Evolutionary conservation across 208 protist species (phyloP).

Genomic region (Leishmania tropica): DNA sequence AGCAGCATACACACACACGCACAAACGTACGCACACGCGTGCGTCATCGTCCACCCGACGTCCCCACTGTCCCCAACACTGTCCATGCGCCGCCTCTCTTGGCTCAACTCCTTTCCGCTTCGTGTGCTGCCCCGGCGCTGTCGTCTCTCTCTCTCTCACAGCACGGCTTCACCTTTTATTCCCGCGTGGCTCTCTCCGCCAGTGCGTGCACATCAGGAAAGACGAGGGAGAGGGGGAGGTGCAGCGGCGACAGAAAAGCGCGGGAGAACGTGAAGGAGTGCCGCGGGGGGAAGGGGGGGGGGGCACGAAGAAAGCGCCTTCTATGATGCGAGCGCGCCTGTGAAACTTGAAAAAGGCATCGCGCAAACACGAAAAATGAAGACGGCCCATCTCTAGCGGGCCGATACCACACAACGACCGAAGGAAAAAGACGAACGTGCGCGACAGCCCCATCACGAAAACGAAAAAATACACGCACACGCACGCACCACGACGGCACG

Average conservation of each 20-base stretch:
- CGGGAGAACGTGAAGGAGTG: background rate
- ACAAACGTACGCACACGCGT: background rate
- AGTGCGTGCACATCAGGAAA: background rate
- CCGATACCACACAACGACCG: no score
- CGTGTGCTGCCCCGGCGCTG: background rate
- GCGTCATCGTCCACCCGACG: background rate
- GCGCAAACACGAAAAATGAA: background rate
- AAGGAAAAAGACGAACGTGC: no score
- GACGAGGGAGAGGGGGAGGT: no score
- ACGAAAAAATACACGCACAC: no score
- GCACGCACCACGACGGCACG: no score
- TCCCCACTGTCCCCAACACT: background rate
- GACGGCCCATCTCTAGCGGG: no score
- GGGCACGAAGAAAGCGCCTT: background rate
- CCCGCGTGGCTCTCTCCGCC: background rate
- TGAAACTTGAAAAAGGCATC: background rate
- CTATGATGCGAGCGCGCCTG: background rate
- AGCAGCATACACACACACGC: background rate
- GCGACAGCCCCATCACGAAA: no score
- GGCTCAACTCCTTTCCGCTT: background rate
- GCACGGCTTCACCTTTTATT: background rate
- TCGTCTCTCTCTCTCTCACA: background rate
- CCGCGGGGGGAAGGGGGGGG: no score
- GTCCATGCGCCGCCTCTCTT: background rate
- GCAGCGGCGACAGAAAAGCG: background rate